Base-by-base conservation (phyloP, 2,329 filamentous ascomycete genomes). In the Leptosphaerulina australis region DNA sequence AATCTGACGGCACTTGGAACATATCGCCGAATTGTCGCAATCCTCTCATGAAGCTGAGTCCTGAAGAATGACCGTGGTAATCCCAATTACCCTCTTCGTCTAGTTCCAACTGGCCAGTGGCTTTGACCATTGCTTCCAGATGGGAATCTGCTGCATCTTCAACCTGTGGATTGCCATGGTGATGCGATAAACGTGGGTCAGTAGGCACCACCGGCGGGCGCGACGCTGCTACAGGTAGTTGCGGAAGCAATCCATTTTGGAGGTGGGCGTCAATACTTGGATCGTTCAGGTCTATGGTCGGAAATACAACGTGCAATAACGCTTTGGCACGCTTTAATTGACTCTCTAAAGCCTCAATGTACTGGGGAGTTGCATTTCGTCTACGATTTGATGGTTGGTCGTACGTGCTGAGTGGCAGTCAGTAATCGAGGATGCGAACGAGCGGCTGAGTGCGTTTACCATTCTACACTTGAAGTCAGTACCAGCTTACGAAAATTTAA, bases 1-100 rank as follows among this genome's bases (percentile, higher is more conserved):
- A 74, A 63, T 83, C 79, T 56, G 82, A 79, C 36, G 85, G 81
- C 30, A 83, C 82, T 15, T 87, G 87, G 37, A 94, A 81, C 58
- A 94, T 79, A 53, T 87, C 85, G 34, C 90, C 88, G 59, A 97
- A 90, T 66, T 96, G 88, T 65, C 95, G 89, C 82, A 99, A 87
- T 45, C 90, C 86, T 57, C 85, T 84, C 62, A 97, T 82, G 70
- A 97, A 99, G 56, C 93, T 90, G 33, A 92, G 83, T 2, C 93
- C 92, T 0, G 94, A 97, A 0, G 93, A 97, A 57, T 90, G 88
- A 37, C 94, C 94, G 67, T 96, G 91, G 65, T 96, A 99, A 72
- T 97, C 92, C 86, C 91, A 96, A 62, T 94, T 86, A 31, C 93
- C 93, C 63, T 87, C 85, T 61, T 97, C 93, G 63, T 96, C 91